Base-by-base conservation (phyloP, 805 yeast genomes). In the Metschnikowia gelsemii region DNA sequence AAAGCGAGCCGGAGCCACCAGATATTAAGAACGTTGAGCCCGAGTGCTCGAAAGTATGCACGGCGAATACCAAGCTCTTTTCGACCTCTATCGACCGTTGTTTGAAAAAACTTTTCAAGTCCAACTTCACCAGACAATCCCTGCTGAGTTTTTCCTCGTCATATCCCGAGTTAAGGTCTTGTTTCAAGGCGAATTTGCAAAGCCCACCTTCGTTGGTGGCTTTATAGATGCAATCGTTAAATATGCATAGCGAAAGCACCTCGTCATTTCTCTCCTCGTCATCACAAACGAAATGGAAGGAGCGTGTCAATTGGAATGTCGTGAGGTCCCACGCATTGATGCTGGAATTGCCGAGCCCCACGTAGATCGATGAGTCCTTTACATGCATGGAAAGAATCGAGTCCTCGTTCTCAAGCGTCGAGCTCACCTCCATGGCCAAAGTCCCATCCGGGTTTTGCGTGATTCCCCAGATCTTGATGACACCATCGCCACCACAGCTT, bases 401-500 rank as follows among this genome's bases (percentile, higher is more conserved):
- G 23, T 81, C 87, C 2, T 78, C 81, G 48, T 84, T 82, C 28
- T 81, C 81, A 26, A 87, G 60, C 4, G 35, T 24, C 3, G 44
- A 19, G 23, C 46, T 32, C 7, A 32, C 31, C 18, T 39, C 29
- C 24, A 45, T 27, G 4, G 38, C 22, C 13, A 34, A 26, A 34
- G 48, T 17, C 41, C 51, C 40, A 3, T 23, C 28, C 5, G 38
- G 38, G 21, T 33, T 34, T 5, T 13, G 11, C 2, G 41, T 39
- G n/a, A 64, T 40, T 0, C 78, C 76, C 98, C 98, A 91, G 9
- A 88, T 59, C 52, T 87, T 87, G n/a, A 84, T 77, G 7, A 75
- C 53, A 0, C 97, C 98, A 63, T 93, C 98, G 33, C 98, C 98
- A 37, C 96, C 95, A 20, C 95, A 91, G 21, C 66, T 58, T 2